Evolutionary conservation across 768 basidiomycete genomes (phyloP), one percentile per base, ranked within the genome.

Genomic region (Hygrophorus russula): DNA sequence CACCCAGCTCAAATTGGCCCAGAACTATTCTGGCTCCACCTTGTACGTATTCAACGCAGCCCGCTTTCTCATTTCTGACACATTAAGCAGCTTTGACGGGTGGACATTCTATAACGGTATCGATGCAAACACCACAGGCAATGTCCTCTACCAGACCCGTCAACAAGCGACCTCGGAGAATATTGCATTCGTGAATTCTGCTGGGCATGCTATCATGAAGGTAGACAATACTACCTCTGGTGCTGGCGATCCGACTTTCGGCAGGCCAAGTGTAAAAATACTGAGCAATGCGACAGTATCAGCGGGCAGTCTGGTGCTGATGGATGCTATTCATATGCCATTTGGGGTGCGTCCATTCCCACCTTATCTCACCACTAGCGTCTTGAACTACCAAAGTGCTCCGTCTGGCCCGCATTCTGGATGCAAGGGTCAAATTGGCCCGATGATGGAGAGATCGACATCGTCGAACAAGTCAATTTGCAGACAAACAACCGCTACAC

Each of bases 401-500:
- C 44, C 36, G 44, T 45, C 10, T 49, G 48, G 48, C 48, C 48
- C 20, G 44, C 44, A 4, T 45, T 34, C 31, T 49, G 48, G 48
- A 40, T 39, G 18, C 38, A 49, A 27, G 48, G 48, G 10, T 33
- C 44, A 13, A 46, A 46, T 19, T 49, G 48, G 48, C 48, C 48
- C 11, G 28, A 45, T 18, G 48, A 43, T n/a, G 48, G 48, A 17
- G 48, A 49, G 36, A 49, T 49, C 6, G 48, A 49, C 41, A 49
- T 46, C 20, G 44, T 49, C 18, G 48, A 49, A 39, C 39, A 39
- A 24, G 45, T 49, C 49, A 91, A 92, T 59, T 56, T 71, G 39
- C 71, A 71, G 33, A 66, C 67, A 2, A 62, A 66, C 42, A 85
- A 81, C 48, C 81, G 83, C 55, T 77, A 82, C 70, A 70, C 68